phyloP scores from a whole-genome alignment of 2,329 filamentous ascomycete species.

The Talaromyces sp. region DNA sequence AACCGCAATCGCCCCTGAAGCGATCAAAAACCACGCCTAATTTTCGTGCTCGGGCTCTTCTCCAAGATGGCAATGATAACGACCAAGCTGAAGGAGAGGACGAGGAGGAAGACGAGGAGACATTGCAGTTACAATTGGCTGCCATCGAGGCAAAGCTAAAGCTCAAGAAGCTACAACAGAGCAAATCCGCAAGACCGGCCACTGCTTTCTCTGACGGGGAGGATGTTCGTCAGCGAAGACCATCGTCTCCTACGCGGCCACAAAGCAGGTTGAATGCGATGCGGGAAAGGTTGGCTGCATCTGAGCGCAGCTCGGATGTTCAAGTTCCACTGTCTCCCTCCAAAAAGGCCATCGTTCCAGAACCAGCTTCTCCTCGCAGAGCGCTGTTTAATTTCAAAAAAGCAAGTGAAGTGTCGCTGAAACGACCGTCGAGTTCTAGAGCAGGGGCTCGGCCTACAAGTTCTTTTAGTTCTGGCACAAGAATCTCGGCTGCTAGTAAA shows the following conservation, averaged over 20 bases:
- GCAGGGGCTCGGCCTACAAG: constrained; percentile 25
- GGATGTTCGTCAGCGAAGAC: background rate
- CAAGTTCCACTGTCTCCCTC: constrained; percentile 73
- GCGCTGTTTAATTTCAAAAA: constrained; percentile 80
- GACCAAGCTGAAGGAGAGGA: constrained; percentile 48
- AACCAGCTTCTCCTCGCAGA: constrained; percentile 70
- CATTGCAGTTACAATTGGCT: constrained; percentile 74
- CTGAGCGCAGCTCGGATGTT: constrained; percentile 37
- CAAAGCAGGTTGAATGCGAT: constrained; percentile 14
- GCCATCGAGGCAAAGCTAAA: constrained; percentile 84
- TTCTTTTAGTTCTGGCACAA: constrained; percentile 23
- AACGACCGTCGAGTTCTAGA: constrained; percentile 51
- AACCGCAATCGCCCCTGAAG: constrained; percentile 63
- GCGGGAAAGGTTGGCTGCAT: constrained; percentile 11
- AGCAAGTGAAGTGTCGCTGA: constrained; percentile 77
- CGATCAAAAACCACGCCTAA: constrained; percentile 40
- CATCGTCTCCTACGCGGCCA: constrained; percentile 15
- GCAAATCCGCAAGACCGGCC: constrained; percentile 20
- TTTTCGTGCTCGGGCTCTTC: constrained; percentile 25
- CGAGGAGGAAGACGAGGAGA: constrained; percentile 82
- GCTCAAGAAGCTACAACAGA: constrained; percentile 76
- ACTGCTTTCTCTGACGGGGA: constrained; percentile 21
- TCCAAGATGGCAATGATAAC: constrained; percentile 22
- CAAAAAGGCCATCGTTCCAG: constrained; percentile 43
- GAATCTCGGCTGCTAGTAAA: constrained; percentile 20